Conservation (phyloP, 2,329 filamentous ascomycete species). For the Ceratocystis colombiana region DNA sequence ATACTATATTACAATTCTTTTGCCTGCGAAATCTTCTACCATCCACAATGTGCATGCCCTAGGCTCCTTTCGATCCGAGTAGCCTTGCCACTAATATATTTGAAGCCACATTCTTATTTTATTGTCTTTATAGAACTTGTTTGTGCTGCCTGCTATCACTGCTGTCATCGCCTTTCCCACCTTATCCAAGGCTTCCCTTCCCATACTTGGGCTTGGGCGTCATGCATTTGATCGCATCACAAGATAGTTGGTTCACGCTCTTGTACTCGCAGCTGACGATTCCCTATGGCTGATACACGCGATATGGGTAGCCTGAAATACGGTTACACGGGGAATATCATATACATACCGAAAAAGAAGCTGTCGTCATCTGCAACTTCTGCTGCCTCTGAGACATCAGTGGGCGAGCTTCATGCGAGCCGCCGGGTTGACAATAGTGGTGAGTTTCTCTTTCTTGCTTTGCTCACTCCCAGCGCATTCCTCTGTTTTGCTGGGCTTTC, state of each 20-base stretch:
- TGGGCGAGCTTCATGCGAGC: slow-evolving; percentile 19
- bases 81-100: neutral
- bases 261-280: slow-evolving; percentile 17
- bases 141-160: neutral
- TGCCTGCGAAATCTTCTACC: neutral
- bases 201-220: slow-evolving; percentile 19
- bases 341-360: slow-evolving; percentile 19
- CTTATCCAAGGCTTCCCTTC: neutral
- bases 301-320: slow-evolving; percentile 23
- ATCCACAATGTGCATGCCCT: neutral
- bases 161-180: neutral
- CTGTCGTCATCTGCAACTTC: too few species aligned
- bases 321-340: slow-evolving; percentile 20
- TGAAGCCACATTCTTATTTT: neutral
- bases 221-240: slow-evolving; percentile 20
- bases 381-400: neutral
- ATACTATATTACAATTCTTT: neutral
- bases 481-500: neutral
- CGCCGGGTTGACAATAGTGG: slow-evolving; percentile 17
- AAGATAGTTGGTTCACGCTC: slow-evolving; percentile 13
- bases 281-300: slow-evolving; percentile 23
- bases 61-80: neutral
- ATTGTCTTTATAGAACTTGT: too few species aligned
- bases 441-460: neutral
- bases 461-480: neutral